A percentile compares a stretch with the other conserved stretches of the same genome.
Evolutionary conservation across 441 rosid genomes (phyloP).

Genomic region (Populus hybrid): DNA sequence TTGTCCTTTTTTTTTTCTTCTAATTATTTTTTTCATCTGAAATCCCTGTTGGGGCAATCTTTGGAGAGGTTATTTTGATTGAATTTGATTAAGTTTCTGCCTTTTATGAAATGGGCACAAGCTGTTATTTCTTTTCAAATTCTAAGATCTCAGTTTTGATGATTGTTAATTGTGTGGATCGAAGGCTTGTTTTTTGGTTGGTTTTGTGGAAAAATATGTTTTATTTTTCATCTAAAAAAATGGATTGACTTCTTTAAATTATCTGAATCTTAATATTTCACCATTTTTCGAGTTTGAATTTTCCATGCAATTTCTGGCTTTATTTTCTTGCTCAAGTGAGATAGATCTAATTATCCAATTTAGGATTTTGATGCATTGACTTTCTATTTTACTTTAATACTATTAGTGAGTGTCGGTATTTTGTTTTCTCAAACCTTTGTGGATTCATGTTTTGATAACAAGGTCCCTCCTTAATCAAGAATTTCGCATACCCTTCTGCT

Average conservation of each 20-base stretch:
- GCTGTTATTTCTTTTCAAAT: neutral
- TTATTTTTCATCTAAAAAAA: neutral
- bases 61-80: slow-evolving; percentile 8
- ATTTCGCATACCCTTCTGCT: neutral
- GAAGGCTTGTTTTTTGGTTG: neutral
- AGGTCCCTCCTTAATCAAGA: neutral
- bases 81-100: slow-evolving; percentile 1
- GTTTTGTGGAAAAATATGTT: neutral
- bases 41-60: slow-evolving; percentile 5
- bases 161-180: neutral
- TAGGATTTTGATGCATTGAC: neutral
- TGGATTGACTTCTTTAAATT: neutral
- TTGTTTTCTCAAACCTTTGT: neutral
- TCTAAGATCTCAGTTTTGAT: slow-evolving; percentile 24
- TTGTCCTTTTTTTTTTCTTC: neutral
- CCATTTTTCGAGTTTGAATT: neutral
- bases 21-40: neutral
- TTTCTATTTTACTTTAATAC: neutral
- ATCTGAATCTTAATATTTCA: slow-evolving; percentile 1
- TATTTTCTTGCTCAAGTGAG: slow-evolving; percentile 3
- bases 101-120: slow-evolving; percentile 10
- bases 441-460: neutral
- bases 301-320: neutral
- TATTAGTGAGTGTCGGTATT: neutral
- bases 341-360: slow-evolving; percentile 19